Conservation (phyloP, 2,329 filamentous ascomycete genomes). For the Dothidotthia symphoricarpi region DNA sequence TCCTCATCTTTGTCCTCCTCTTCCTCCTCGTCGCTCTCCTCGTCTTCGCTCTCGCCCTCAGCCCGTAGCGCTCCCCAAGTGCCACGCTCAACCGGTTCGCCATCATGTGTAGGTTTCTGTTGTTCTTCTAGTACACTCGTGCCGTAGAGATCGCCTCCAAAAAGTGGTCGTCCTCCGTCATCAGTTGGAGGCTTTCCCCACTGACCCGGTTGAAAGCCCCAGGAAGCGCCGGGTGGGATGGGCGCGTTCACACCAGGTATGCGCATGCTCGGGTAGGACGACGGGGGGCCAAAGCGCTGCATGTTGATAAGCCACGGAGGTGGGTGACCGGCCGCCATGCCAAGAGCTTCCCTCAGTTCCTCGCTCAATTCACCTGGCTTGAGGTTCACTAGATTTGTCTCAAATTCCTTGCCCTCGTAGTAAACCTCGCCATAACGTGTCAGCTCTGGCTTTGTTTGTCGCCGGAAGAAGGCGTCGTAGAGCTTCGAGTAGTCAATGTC, state of each 20-base stretch:
- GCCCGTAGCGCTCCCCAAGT: slow-evolving; percentile 91
- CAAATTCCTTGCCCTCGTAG: slow-evolving; percentile 97
- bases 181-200: slow-evolving; percentile 96
- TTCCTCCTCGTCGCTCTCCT: slow-evolving; percentile 57
- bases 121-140: slow-evolving; percentile 64
- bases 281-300: slow-evolving; percentile 88
- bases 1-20: slow-evolving; percentile 64
- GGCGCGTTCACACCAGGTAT: slow-evolving; percentile 93
- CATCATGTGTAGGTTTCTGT: slow-evolving; percentile 52
- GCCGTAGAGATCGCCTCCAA: slow-evolving; percentile 93
- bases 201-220: slow-evolving; percentile 93
- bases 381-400: slow-evolving; percentile 89
- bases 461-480: slow-evolving; percentile 97
- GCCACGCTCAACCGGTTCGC: slow-evolving; percentile 80
- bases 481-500: slow-evolving; percentile 99
- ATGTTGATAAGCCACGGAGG: slow-evolving; percentile 98
- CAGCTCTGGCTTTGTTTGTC: slow-evolving; percentile 91
- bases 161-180: slow-evolving; percentile 86
- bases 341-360: slow-evolving; percentile 84
- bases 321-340: slow-evolving; percentile 87
- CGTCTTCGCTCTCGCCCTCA: slow-evolving; percentile 68
- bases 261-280: slow-evolving; percentile 92
- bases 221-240: slow-evolving; percentile 80
- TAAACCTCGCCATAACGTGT: slow-evolving; percentile 98
- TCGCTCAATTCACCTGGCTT: slow-evolving; percentile 88